phyloP scores from a whole-genome alignment of 1,139 yeast genomes.

The Protomyces macrosporus region DNA sequence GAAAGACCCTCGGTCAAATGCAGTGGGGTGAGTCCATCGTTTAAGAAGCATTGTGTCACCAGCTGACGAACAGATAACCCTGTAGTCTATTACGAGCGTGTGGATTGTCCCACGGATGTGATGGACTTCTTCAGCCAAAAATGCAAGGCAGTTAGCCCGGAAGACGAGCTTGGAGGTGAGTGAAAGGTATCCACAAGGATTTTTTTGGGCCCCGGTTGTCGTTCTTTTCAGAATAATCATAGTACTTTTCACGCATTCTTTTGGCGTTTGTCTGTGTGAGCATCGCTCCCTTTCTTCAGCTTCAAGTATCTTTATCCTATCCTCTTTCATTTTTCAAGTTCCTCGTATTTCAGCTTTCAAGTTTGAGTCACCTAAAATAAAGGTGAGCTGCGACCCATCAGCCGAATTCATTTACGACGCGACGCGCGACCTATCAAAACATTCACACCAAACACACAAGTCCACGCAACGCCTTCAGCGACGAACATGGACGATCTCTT shows the following conservation, averaged over 20 bases:
- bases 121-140: not conserved
- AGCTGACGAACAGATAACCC: not conserved
- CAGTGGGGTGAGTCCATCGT: not conserved
- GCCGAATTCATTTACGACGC: too few species aligned
- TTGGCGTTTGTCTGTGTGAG: too few species aligned
- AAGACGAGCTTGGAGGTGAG: too few species aligned
- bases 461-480: constrained; percentile 6
- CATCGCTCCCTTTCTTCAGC: too few species aligned
- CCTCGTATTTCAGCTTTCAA: not conserved
- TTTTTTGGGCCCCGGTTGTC: too few species aligned
- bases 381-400: too few species aligned
- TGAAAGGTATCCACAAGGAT: too few species aligned
- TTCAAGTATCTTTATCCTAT: too few species aligned
- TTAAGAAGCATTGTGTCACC: not conserved
- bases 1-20: not conserved
- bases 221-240: too few species aligned
- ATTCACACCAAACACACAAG: not conserved
- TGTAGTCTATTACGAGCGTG: not conserved
- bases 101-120: not conserved
- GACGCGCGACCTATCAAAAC: not conserved
- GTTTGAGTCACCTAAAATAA: not conserved
- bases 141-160: not conserved
- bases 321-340: too few species aligned
- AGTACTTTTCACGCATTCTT: too few species aligned
- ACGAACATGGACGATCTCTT: constrained; percentile 17